Evolutionary conservation across 176 grass and related monocot species (phyloP).

Genomic region (Hyparrhenia diplandra): DNA sequence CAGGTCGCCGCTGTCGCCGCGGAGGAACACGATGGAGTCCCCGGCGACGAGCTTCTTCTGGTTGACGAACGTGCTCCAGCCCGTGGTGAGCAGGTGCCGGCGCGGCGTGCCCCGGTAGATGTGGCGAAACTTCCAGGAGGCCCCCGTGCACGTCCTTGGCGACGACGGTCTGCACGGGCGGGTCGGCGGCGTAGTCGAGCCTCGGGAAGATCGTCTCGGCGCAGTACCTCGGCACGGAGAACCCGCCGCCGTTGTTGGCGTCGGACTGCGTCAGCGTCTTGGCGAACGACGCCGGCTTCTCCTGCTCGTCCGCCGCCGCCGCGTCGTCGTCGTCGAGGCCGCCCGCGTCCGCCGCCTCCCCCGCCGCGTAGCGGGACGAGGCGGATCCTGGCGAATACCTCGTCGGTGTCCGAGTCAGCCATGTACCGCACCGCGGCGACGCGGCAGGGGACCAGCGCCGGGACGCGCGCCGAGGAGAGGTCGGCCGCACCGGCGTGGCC

Average conservation of each 20-base stretch:
- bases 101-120: constrained; percentile 94
- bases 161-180: constrained; percentile 84
- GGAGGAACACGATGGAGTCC: constrained; percentile 86
- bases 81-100: constrained; percentile 83
- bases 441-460: constrained; percentile 54
- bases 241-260: constrained; percentile 94
- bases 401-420: constrained; percentile 82
- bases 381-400: constrained; percentile 76
- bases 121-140: constrained; percentile 84
- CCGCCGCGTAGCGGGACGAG: constrained; percentile 36
- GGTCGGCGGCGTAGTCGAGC: constrained; percentile 77
- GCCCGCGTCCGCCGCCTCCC: not conserved
- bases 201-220: constrained; percentile 94
- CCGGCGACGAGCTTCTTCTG: constrained; percentile 90
- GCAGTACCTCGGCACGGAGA: constrained; percentile 89
- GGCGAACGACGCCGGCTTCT: constrained; percentile 89
- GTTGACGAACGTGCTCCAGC: constrained; percentile 97
- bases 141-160: constrained; percentile 86
- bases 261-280: constrained; percentile 97
- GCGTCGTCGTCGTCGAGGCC: constrained; percentile 26
- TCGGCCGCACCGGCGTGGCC: constrained; percentile 20
- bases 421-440: constrained; percentile 65
- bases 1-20: constrained; percentile 66
- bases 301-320: constrained; percentile 26
- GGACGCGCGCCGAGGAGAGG: constrained; percentile 43